Evolutionary conservation across 169 alveolate species (phyloP).

Genomic region (Perkinsus marinus): DNA sequence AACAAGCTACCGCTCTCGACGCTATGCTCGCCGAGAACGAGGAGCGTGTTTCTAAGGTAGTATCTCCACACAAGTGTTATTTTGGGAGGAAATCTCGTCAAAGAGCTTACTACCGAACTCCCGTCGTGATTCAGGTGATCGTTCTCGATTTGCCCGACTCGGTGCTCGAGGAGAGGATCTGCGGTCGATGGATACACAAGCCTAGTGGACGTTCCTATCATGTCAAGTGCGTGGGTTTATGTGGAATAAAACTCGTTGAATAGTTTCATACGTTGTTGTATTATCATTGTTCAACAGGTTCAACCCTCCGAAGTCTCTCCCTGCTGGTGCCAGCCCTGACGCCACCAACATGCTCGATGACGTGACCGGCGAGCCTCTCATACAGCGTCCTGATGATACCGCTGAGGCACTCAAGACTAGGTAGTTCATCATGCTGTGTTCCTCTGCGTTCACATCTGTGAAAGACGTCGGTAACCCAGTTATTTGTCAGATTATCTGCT

Average conservation of each 20-base stretch:
- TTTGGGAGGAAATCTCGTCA: too few relatives aligned
- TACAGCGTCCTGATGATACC: slow-evolving; percentile 60
- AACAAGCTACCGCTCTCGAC: slow-evolving; percentile 63
- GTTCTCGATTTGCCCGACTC: slow-evolving; percentile 56
- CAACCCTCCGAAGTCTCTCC: neutral
- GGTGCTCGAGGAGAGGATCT: slow-evolving; percentile 57
- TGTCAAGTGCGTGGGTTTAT: neutral
- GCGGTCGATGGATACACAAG: slow-evolving; percentile 71
- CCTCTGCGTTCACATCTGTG: too few relatives aligned
- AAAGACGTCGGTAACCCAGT: neutral
- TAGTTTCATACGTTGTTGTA: too few relatives aligned
- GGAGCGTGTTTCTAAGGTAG: slow-evolving; percentile 29
- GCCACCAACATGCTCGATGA: slow-evolving; percentile 40
- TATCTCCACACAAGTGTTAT: too few relatives aligned
- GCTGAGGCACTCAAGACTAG: slow-evolving; percentile 41
- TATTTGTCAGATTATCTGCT: slow-evolving; percentile 33
- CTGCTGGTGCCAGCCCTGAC: neutral
- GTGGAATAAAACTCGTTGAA: too few relatives aligned
- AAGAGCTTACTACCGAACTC: too few relatives aligned
- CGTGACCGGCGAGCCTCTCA: slow-evolving; percentile 63
- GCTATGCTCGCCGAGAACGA: slow-evolving; percentile 10
- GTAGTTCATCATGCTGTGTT: neutral
- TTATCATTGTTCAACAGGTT: neutral
- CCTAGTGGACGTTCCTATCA: neutral
- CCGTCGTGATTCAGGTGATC: slow-evolving; percentile 15